Percentiles rank a stretch among this genome's conserved stretches.
These are phyloP conservation scores for Thalassiosira livingstoniorum DNA, from an alignment of 352 stramenopile genomes.

Conservation along the genomic window DNA sequence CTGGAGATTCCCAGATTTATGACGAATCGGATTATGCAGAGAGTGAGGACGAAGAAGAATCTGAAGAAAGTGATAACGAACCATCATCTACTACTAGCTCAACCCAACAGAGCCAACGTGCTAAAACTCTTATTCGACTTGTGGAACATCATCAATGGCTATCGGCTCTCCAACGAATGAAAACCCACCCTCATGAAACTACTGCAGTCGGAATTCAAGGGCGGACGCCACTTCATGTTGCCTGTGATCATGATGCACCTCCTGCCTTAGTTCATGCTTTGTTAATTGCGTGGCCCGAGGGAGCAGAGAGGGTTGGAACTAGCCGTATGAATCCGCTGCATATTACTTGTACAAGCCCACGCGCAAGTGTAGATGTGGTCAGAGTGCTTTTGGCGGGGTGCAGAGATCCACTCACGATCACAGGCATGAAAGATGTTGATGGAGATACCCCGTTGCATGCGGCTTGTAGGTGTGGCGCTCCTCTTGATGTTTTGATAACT, in stretches of 20 bases:
- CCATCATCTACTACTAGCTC: no score
- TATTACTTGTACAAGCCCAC: constrained; percentile 72
- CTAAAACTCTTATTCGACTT: constrained; percentile 25
- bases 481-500: constrained; percentile 66
- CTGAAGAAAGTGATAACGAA: constrained; percentile 34
- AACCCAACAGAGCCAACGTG: constrained; percentile 11
- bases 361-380: constrained; percentile 69
- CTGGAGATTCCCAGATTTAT: no score
- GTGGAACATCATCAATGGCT: constrained; percentile 66
- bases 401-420: constrained; percentile 49
- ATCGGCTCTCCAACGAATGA: constrained; percentile 53
- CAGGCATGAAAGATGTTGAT: constrained; percentile 66
- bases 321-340: constrained; percentile 78
- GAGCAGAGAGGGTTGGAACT: constrained; percentile 62
- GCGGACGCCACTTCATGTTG: constrained; percentile 66
- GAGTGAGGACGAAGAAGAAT: constrained; percentile 8
- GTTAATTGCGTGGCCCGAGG: constrained; percentile 65
- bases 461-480: constrained; percentile 70
- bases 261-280: constrained; percentile 64
- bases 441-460: constrained; percentile 74
- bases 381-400: constrained; percentile 56
- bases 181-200: constrained; percentile 56
- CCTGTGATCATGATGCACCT: constrained; percentile 76
- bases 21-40: constrained; percentile 1
- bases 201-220: constrained; percentile 62